Evolutionary conservation across 768 basidiomycete genomes (phyloP).

Genomic region (Agrocybe pediades): DNA sequence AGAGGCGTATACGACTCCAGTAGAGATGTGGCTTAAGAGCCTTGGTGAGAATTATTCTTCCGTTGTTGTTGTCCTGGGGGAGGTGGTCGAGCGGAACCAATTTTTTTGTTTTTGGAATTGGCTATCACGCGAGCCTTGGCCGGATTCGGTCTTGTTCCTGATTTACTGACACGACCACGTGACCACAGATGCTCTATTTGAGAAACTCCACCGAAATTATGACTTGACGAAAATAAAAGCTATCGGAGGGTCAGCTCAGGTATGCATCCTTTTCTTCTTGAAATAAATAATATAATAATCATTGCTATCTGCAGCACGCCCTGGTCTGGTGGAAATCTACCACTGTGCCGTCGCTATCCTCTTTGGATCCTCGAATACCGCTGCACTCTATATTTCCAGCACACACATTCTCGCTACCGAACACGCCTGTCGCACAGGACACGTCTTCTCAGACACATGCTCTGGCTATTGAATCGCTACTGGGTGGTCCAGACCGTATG

Average conservation of each 20-base stretch:
- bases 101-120: slow-evolving; percentile 43
- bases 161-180: slow-evolving; percentile 26
- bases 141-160: slow-evolving; percentile 31
- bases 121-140: slow-evolving; percentile 23
- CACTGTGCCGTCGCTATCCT: slow-evolving; percentile 69
- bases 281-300: not conserved
- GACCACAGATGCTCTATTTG: slow-evolving; percentile 69
- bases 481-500: slow-evolving; percentile 81
- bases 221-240: slow-evolving; percentile 73
- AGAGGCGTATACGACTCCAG: slow-evolving; percentile 84
- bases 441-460: slow-evolving; percentile 82
- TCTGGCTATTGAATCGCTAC: slow-evolving; percentile 69
- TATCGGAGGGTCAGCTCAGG: slow-evolving; percentile 81
- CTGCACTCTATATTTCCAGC: slow-evolving; percentile 70
- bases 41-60: slow-evolving; percentile 57
- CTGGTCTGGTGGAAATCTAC: slow-evolving; percentile 89
- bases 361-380: slow-evolving; percentile 70
- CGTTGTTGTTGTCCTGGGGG: slow-evolving; percentile 13
- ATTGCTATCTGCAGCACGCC: slow-evolving; percentile 49
- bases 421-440: slow-evolving; percentile 76
- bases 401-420: slow-evolving; percentile 69
- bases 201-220: slow-evolving; percentile 70
- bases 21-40: slow-evolving; percentile 90
- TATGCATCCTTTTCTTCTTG: slow-evolving; percentile 25
- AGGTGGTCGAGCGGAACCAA: slow-evolving; percentile 57